These are phyloP conservation scores for Plantago ovata DNA, from an alignment of 257 asterid species.

Conservation along the genomic window DNA sequence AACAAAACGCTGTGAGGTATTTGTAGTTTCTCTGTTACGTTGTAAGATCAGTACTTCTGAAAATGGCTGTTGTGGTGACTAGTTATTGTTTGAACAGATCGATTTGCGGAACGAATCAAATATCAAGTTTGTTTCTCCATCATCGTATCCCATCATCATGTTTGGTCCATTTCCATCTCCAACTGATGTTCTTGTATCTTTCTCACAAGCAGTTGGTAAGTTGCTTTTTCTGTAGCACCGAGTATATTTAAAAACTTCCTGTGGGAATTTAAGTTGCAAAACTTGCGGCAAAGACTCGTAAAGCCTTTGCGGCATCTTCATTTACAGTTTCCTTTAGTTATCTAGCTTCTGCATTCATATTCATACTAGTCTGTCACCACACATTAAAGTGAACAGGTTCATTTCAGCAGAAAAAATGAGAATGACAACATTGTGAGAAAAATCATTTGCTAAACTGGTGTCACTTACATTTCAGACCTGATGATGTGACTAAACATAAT, in stretches of 20 bases:
- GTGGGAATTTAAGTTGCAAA: background rate
- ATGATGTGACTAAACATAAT: no score
- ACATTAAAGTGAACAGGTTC: no score
- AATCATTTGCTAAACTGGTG: no score
- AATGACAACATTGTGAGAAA: no score
- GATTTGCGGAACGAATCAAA: slow-evolving; percentile 68
- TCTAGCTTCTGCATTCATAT: no score
- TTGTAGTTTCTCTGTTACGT: slow-evolving; percentile 16
- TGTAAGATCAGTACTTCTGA: slow-evolving; percentile 1
- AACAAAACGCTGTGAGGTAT: slow-evolving; percentile 85
- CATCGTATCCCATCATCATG: slow-evolving; percentile 69
- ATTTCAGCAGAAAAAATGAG: no score
- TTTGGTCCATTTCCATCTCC: slow-evolving; percentile 95
- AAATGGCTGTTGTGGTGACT: slow-evolving; percentile 20
- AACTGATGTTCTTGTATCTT: slow-evolving; percentile 68
- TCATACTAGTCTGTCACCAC: no score
- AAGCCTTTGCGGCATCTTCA: slow-evolving; percentile 1
- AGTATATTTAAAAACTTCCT: background rate
- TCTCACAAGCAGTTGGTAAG: slow-evolving; percentile 82
- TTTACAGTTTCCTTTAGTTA: background rate
- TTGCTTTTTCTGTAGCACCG: slow-evolving; percentile 8
- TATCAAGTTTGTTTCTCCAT: slow-evolving; percentile 54
- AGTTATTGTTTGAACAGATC: slow-evolving; percentile 48
- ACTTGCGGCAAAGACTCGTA: background rate
- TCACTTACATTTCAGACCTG: no score